A percentile compares a stretch with the other conserved stretches of the same genome.
phyloP scores from a whole-genome alignment of 2,329 filamentous ascomycete species.

The Chrysoporthe cubensis region DNA sequence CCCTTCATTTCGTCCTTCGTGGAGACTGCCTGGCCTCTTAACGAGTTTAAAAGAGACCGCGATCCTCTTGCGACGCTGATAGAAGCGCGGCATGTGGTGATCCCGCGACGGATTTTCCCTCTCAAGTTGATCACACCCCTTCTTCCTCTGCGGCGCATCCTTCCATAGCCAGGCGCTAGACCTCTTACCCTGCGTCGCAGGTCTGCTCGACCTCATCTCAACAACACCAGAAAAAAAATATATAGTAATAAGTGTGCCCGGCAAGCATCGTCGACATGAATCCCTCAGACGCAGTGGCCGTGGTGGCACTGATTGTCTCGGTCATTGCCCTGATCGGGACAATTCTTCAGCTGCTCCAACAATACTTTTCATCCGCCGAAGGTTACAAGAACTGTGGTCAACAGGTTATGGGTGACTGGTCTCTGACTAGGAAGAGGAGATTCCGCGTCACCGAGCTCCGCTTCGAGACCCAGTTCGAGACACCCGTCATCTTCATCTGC shows the following conservation, averaged over 20 bases:
- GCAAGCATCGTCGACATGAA: conserved; percentile 11
- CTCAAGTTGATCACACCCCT: background rate
- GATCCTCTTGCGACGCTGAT: background rate
- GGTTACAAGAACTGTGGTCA: conserved; percentile 53
- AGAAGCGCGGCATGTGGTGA: background rate
- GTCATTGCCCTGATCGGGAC: conserved; percentile 51
- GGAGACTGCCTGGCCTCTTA: background rate
- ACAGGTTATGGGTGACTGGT: conserved; percentile 54
- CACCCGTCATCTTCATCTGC: conserved; percentile 56
- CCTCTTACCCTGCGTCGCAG: background rate
- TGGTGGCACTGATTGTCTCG: conserved; percentile 52
- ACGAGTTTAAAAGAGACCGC: background rate
- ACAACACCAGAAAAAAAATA: background rate
- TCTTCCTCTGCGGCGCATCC: background rate
- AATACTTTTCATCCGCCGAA: conserved; percentile 54
- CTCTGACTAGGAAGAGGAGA: conserved; percentile 43
- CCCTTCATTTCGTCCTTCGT: background rate
- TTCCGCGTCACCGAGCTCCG: conserved; percentile 50
- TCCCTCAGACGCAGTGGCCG: conserved; percentile 44
- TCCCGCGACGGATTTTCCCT: background rate
- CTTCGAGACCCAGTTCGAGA: conserved; percentile 54
- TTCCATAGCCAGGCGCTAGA: no score
- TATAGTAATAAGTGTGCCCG: background rate
- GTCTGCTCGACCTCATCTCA: background rate
- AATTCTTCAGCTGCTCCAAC: conserved; percentile 52